phyloP scores from a whole-genome alignment of 2,329 filamentous ascomycete genomes.

The Hypoxylon sp. region DNA sequence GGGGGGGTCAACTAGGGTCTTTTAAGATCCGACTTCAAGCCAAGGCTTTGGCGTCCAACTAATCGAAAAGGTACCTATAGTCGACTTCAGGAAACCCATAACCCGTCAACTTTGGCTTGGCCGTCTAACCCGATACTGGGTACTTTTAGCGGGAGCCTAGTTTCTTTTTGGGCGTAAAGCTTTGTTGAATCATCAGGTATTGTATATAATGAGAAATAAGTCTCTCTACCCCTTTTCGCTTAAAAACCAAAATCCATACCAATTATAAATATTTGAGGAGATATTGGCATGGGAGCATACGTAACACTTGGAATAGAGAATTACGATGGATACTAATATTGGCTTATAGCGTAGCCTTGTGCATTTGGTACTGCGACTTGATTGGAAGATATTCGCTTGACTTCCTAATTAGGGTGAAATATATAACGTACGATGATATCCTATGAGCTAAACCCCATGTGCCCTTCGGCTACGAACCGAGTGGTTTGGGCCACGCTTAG shows the following conservation, averaged over 20 bases:
- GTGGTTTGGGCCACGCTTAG: background rate
- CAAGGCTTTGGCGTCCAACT: conserved; percentile 1
- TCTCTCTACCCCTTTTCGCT: no score
- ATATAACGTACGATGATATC: background rate
- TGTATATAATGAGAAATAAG: no score
- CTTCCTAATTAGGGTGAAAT: background rate
- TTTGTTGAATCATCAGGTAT: no score
- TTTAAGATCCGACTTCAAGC: conserved; percentile 1
- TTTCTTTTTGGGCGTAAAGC: background rate
- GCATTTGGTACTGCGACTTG: no score
- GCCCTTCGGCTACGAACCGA: conserved; percentile 19
- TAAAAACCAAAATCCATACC: no score
- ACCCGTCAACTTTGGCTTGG: background rate
- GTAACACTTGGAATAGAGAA: conserved; percentile 4
- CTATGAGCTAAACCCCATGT: background rate
- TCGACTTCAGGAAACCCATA: background rate
- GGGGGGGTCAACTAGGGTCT: conserved; percentile 2
- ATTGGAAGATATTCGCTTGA: no score
- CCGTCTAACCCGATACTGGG: conserved; percentile 16
- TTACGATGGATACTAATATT: no score
- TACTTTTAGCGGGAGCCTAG: no score
- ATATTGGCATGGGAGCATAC: conserved; percentile 1
- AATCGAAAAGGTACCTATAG: background rate
- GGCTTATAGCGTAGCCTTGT: no score
- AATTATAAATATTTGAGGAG: no score